Percentiles rank a stretch among this genome's conserved stretches.
These are phyloP conservation scores for Epichloe gansuensis DNA, from an alignment of 2,329 filamentous ascomycete genomes.

Conservation along the genomic window DNA sequence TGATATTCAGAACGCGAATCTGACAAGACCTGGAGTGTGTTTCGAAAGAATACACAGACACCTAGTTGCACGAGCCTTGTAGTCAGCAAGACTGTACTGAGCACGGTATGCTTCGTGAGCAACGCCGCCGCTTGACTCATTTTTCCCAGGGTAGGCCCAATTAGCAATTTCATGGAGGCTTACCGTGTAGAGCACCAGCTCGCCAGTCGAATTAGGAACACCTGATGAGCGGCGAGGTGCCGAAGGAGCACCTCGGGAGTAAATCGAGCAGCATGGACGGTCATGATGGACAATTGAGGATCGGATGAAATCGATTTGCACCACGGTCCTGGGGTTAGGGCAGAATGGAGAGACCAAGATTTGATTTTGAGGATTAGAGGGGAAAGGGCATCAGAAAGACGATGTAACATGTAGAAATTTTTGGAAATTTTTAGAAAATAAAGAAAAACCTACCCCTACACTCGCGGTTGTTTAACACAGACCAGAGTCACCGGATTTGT, in stretches of 20 bases:
- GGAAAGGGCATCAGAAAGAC: background rate
- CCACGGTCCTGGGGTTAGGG: background rate
- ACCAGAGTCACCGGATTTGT: no score
- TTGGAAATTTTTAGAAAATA: no score
- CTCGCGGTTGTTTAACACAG: no score
- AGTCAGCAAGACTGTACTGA: background rate
- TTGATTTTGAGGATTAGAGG: background rate
- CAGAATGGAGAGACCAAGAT: background rate
- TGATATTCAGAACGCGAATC: conserved; percentile 59
- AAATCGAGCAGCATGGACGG: conserved; percentile 56
- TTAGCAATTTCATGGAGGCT: conserved; percentile 6
- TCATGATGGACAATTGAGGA: conserved; percentile 37
- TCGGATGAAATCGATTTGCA: background rate
- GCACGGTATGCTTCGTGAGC: background rate
- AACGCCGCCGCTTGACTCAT: background rate
- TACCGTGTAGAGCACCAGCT: conserved; percentile 52
- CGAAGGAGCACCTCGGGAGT: conserved; percentile 67
- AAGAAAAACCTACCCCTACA: no score
- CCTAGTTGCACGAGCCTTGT: conserved; percentile 19
- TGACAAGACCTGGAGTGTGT: conserved; percentile 57
- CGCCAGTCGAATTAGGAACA: conserved; percentile 55
- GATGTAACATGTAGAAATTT: background rate
- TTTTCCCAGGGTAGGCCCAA: no score
- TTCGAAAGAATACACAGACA: conserved; percentile 70
- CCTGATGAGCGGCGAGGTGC: conserved; percentile 61